Conservation (phyloP, 202 grass and related monocot genomes). For the Carex sylvatica region DNA sequence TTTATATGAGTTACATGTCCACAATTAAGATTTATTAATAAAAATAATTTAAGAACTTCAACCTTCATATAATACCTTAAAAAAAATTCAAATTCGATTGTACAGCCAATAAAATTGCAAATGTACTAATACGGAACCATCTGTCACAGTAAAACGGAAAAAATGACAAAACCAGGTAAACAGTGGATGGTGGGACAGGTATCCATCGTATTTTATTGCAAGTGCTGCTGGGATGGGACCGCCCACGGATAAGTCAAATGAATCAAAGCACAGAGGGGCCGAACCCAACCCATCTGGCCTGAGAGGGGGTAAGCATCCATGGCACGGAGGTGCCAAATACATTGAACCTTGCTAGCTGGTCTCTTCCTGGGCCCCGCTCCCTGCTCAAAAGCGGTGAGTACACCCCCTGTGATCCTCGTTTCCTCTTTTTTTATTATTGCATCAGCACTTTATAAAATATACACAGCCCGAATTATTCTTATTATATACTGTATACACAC, state of each 20-base stretch:
- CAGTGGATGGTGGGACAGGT: background rate
- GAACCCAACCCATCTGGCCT: slow-evolving; percentile 14
- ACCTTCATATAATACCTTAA: background rate
- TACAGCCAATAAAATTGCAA: background rate
- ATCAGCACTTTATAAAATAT: slow-evolving; percentile 3
- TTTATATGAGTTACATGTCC: too few species aligned
- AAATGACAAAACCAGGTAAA: background rate
- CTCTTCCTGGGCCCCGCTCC: background rate
- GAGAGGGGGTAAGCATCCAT: background rate
- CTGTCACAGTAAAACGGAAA: background rate
- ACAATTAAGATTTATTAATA: too few species aligned
- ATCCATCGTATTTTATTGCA: background rate
- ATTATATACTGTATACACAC: background rate
- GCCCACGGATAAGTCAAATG: slow-evolving; percentile 9
- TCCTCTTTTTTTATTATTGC: background rate
- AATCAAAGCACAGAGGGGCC: background rate
- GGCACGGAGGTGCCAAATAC: slow-evolving; percentile 10
- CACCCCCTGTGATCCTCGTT: background rate
- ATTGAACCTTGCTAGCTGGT: background rate
- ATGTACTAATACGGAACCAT: background rate
- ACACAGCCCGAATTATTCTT: background rate
- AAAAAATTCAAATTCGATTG: background rate
- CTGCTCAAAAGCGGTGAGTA: background rate
- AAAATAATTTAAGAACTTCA: too few species aligned
- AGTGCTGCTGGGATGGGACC: background rate